Evolutionary conservation across 495 filamentous ascomycete genomes (phyloP), one percentile per base, ranked within the genome.

Genomic region (Trichoderma gamsii): DNA sequence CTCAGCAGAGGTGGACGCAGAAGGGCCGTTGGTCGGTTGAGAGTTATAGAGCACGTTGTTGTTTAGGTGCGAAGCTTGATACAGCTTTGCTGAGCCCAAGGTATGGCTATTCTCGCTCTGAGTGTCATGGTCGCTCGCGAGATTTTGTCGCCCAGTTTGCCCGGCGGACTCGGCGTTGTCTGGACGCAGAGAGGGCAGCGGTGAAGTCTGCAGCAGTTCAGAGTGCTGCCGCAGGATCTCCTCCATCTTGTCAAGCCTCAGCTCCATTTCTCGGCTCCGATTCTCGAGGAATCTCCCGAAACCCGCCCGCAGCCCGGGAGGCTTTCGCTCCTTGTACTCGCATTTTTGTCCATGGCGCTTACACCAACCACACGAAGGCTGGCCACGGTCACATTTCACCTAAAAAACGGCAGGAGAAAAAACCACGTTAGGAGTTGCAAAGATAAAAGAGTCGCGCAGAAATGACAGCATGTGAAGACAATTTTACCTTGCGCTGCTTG

Each of bases 331-430:
- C 74, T 88, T 92, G 77, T 95, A 95, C 75, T 93, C 89, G 79
- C 91, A 95, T 32, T 80, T 49, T 52, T 91, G 88, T 7, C 84
- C 84, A 76, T 96, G 96, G 67, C 91, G 87, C 71, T 82, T 82
- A 73, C 92, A 97, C 92, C 92, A 96, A 59, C 92, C 92, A 77
- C 92, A 97, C 68, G 86, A 87, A 11, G 92, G 92, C 68, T 93
- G 91, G 12, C 88, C 85, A 27, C 91, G 88, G 79, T 95, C 90
- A 76, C 89, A 92, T 82, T 92, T 92, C 63, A 92, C 89, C 82
- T 87, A 41, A 38, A 38, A 15, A 35, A n/a, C 9, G 4, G 71
- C 13, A 64, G 29, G 13, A 13, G 43, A 32, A 3, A 15, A 65
- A 44, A 21, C 8, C 8, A 13, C 11, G 63, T 65, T 44, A 65